Evolutionary conservation across 208 protist genomes (phyloP).

Genomic region (Plasmodiophora brassicae): DNA sequence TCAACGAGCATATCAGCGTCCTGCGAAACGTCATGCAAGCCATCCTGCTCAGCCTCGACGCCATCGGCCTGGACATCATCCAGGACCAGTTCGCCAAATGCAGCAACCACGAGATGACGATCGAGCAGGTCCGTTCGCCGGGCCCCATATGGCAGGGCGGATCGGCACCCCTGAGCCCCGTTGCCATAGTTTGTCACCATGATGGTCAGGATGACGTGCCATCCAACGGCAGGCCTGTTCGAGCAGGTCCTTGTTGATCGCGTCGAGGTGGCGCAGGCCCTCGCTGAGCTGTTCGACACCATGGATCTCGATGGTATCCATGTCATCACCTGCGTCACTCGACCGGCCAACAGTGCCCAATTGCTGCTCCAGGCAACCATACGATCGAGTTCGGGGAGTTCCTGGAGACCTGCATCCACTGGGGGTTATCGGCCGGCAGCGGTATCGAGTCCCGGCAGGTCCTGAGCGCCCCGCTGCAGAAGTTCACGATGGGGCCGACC

Average conservation of each 20-base stretch:
- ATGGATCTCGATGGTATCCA: neutral
- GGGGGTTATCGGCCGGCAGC: neutral
- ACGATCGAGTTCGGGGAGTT: slow-evolving; percentile 18
- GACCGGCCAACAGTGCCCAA: too few relatives aligned
- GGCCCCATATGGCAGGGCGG: neutral
- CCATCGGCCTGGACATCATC: neutral
- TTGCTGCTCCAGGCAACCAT: neutral
- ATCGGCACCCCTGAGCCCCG: neutral
- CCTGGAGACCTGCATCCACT: slow-evolving; percentile 30
- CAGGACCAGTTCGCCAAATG: neutral
- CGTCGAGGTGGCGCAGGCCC: neutral
- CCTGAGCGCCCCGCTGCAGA: neutral
- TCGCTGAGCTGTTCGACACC: slow-evolving; percentile 13
- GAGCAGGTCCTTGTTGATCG: neutral
- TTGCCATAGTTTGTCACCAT: neutral
- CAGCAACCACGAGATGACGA: neutral
- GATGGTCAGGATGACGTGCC: neutral
- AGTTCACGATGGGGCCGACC: neutral
- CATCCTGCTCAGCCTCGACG: slow-evolving; percentile 7
- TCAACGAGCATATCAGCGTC: neutral
- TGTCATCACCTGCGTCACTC: neutral
- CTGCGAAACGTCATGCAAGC: neutral
- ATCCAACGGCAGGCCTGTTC: neutral
- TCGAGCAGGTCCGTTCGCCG: neutral
- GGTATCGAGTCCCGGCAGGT: slow-evolving; percentile 13